Evolutionary conservation across 1,284 basidiomycete genomes (phyloP).

Genomic region (Laetiporus sulphureus): DNA sequence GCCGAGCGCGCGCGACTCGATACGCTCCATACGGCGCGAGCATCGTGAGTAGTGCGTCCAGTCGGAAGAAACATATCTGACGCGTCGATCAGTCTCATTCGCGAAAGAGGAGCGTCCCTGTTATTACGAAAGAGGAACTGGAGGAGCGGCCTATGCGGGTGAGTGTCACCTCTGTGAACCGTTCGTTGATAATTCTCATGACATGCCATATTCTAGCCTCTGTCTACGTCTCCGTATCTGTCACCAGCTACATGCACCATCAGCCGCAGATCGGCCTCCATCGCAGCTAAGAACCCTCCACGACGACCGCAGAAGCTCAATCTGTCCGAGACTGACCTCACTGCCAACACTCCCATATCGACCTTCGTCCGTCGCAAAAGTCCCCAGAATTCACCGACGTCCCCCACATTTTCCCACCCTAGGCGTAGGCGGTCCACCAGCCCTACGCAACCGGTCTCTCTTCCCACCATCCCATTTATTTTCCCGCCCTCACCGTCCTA

Average conservation of each 20-base stretch:
- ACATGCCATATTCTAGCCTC: slow-evolving; percentile 29
- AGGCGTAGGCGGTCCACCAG: slow-evolving; percentile 24
- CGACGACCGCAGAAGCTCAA: slow-evolving; percentile 22
- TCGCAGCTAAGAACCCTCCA: slow-evolving; percentile 10
- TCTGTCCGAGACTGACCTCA: slow-evolving; percentile 28
- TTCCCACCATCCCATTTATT: slow-evolving; percentile 48
- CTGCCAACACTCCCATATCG: slow-evolving; percentile 63
- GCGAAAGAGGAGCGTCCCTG: slow-evolving; percentile 28
- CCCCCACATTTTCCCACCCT: slow-evolving; percentile 49
- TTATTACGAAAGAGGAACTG: slow-evolving; percentile 21
- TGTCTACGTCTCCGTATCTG: slow-evolving; percentile 40
- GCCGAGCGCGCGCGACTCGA: slow-evolving; percentile 30
- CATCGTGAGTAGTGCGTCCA: slow-evolving; percentile 36
- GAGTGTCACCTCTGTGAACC: slow-evolving; percentile 7
- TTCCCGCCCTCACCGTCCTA: slow-evolving; percentile 19
- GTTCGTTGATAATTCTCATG: slow-evolving; percentile 1
- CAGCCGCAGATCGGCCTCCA: slow-evolving; percentile 16
- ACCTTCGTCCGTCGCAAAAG: slow-evolving; percentile 71
- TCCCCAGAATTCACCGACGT: slow-evolving; percentile 63
- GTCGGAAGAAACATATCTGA: neutral
- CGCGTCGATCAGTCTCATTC: slow-evolving; percentile 21
- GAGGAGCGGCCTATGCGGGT: slow-evolving; percentile 24
- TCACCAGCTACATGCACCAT: slow-evolving; percentile 25
- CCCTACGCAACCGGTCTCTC: slow-evolving; percentile 44
- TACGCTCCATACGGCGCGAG: slow-evolving; percentile 60